Evolutionary conservation across 805 yeast species (phyloP), one percentile per base, ranked within the genome.

Genomic region (Kockiozyma suomiensis): DNA sequence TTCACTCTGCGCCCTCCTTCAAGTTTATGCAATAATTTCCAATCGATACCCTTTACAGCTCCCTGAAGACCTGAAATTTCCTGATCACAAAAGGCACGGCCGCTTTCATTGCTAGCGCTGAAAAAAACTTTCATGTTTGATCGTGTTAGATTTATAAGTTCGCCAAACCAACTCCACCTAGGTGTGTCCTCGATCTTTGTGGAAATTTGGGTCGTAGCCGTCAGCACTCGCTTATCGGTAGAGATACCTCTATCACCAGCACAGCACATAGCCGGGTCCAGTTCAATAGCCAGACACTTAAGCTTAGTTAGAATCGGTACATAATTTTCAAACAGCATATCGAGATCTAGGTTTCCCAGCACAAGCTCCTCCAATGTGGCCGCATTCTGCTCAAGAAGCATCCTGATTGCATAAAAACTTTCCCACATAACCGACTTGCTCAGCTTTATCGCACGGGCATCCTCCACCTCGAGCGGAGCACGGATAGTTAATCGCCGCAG

Each of bases 361-460:
- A 62, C 61, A 10, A 62, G 41, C 28, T 62, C 61, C 40, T 62
- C 61, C 43, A 62, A 32, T 19, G 66, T 48, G 13, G n/a, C 21
- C 1, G 66, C 54, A 28, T 62, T 62, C 52, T 62, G 66, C 40
- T 62, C 66, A 15, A 62, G 49, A 17, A 62, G 54, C 65, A 62
- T 62, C 43, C 66, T 52, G 25, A 62, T 43, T 1, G 66, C 56
- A 30, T 62, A 62, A n/a, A 56, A 38, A 8, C 56, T 59, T 50
- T 62, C 66, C 66, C 66, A 62, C 21, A 54, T 28, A 2, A 51
- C 56, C 7, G 62, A 56, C 33, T 62, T 62, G 45, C 62, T 61
- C 42, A 59, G 41, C 17, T 21, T 23, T 15, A 50, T 21, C 2
- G 41, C 33, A 13, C 23, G 25, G 10, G 32, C 28, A 0, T 52